Base-by-base conservation (phyloP, 2,329 filamentous ascomycete genomes). In the Didymella pinodella region DNA sequence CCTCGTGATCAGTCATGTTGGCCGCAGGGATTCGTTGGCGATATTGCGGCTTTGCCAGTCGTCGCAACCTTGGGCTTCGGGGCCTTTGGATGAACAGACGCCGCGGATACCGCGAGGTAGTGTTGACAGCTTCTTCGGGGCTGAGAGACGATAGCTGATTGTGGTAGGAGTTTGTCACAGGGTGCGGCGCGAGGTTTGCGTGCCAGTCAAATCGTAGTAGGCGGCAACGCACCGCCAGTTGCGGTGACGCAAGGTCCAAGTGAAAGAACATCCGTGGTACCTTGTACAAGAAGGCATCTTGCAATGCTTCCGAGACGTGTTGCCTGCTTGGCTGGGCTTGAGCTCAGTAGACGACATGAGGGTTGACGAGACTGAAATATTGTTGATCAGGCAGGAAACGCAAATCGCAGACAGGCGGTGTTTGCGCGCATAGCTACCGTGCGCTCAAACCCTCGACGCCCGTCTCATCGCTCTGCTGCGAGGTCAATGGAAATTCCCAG, bases 161-260 rank as follows among this genome's bases (percentile, higher is more conserved):
- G 25, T 16, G 16, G 32, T 25, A 16, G 28, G 22, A 16, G n/a
- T 25, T 28, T 32, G 12, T 20, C 5, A 26, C n/a, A 4, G 26
- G 5, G 7, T 14, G 11, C 10, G 49, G 25, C 18, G 20, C 4
- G 10, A 18, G 10, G n/a, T 25, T 46, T 40, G 26, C 16, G 11
- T 29, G 20, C 28, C 41, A 26, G 34, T 53, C 32, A 8, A 22
- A 5, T 44, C 11, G 12, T 48, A 48, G 29, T 28, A 57, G 55
- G 55, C 49, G 32, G 28, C 48, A 48, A 31, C n/a, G 29, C 11
- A 25, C 20, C 26, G 22, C n/a, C 7, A 52, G 36, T 20, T 16
- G 48, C 44, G 48, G 55, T 48, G 36, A 57, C 20, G 22, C 20
- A n/a, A 14, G 6, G 25, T 36, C 25, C 14, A 57, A 48, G 55